Base-by-base conservation (phyloP, 2,329 filamentous ascomycete species). In the Fusarium phyllophilum region DNA sequence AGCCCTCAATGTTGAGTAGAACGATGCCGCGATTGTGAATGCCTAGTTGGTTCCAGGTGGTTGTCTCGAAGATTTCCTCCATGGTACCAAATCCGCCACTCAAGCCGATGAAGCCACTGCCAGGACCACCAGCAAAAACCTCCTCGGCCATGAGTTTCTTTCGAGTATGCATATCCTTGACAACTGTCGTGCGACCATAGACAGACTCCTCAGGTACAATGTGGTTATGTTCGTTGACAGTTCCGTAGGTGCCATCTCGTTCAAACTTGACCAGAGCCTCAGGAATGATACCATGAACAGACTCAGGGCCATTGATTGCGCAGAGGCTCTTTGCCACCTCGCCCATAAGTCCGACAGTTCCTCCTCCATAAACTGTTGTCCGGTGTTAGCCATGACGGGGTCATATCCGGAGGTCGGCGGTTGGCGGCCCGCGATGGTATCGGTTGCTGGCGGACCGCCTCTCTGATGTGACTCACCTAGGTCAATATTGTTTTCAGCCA, bases 21-120 rank as follows among this genome's bases (percentile, higher is more conserved):
- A 96, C 91, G 51, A 98, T 91, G 8, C 93, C 93, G 56, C 89
- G 87, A 77, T 87, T 88, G 83, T 98, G 96, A 75, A 99, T 98
- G 2, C 96, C 96, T 56, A 99, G 85, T 85, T 98, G 96, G 83
- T 98, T 98, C 95, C 96, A 99, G 17, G 94, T 97, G 33, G 91
- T 91, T 6, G 94, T 90, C 85, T 97, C 94, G 83, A 97, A 95
- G 80, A 99, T 88, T 87, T 99, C 96, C 85, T 99, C 96, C 81
- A 98, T 89, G 5, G 96, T 99, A 26, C 96, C 96, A 82, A 96
- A 99, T 2, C 96, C 96, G 48, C 96, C 96, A 62, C 89, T 90
- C 67, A 99, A 85, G 34, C 95, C 95, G 45, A 99, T 90, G 84
- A 99, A 99, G 18, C 96, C 96, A 65, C 91, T 92, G 2, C 96